Conservation (phyloP, 1,284 basidiomycete genomes). For the Ceratobasidium sp. region DNA sequence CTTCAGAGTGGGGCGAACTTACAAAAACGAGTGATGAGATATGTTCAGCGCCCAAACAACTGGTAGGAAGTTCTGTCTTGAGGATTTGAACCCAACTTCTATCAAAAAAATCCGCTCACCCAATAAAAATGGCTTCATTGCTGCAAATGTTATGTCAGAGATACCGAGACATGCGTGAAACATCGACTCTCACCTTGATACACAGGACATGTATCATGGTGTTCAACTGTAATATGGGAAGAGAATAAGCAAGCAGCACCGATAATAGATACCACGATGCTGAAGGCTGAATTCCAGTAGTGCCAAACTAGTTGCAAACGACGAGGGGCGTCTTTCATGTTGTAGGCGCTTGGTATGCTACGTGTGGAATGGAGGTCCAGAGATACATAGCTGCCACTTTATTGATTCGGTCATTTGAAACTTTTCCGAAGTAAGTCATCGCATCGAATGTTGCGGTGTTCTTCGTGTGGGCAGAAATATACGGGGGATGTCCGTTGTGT, state of each 20-base stretch:
- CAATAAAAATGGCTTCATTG: slow-evolving; percentile 5
- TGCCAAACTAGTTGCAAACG: slow-evolving; percentile 11
- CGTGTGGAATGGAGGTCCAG: no score
- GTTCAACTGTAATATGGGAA: no score
- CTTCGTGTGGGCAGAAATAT: no score
- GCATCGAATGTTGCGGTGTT: no score
- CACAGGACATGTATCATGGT: not conserved
- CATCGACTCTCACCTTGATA: not conserved
- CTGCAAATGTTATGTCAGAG: not conserved
- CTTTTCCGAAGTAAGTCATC: no score
- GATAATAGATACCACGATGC: not conserved
- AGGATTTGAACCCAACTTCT: not conserved
- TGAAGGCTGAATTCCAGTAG: slow-evolving; percentile 1
- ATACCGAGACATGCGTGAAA: not conserved
- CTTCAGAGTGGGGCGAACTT: no score
- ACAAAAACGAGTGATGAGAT: not conserved
- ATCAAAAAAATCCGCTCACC: not conserved
- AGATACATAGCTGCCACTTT: no score
- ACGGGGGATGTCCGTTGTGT: no score
- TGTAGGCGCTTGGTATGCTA: not conserved
- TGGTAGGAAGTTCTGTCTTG: not conserved
- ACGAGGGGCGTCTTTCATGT: not conserved
- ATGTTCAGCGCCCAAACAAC: not conserved
- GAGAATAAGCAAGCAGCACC: not conserved
- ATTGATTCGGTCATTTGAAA: no score